These are phyloP conservation scores for Onygenales sp. DNA, from an alignment of 2,329 filamentous ascomycete species.

Conservation along the genomic window DNA sequence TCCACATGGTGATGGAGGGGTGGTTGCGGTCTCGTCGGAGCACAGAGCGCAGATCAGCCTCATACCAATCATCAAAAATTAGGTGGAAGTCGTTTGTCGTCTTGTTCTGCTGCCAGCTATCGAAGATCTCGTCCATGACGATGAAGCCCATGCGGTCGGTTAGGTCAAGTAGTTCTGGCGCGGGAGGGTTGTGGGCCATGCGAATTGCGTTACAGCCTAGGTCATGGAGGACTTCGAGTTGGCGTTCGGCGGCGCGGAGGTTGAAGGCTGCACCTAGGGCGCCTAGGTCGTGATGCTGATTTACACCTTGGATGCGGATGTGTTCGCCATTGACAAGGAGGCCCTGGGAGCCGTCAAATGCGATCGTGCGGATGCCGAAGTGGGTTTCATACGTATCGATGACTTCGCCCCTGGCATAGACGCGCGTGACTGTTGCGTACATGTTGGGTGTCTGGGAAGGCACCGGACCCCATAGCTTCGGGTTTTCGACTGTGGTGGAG, in stretches of 20 bases:
- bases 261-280: constrained; percentile 44
- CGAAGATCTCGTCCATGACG: constrained; percentile 47
- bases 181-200: constrained; percentile 46
- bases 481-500: constrained; percentile 32
- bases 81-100: constrained; percentile 41
- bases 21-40: constrained; percentile 48
- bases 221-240: constrained; percentile 41
- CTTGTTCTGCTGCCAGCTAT: constrained; percentile 42
- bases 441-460: constrained; percentile 26
- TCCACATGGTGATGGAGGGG: constrained; percentile 44
- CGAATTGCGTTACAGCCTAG: constrained; percentile 43
- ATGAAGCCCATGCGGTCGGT: constrained; percentile 43
- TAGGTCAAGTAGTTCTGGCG: constrained; percentile 41
- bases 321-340: constrained; percentile 39
- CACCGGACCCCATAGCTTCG: constrained; percentile 37
- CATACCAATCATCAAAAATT: constrained; percentile 45
- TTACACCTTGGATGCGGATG: constrained; percentile 38
- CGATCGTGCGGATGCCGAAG: constrained; percentile 42
- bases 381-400: constrained; percentile 41
- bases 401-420: constrained; percentile 18
- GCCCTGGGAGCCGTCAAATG: constrained; percentile 32
- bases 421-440: constrained; percentile 38
- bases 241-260: constrained; percentile 37
- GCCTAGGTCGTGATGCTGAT: constrained; percentile 45
- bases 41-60: constrained; percentile 43